Base-by-base conservation (phyloP, 2,329 filamentous ascomycete species). In the Tolypocladium inflatum region DNA sequence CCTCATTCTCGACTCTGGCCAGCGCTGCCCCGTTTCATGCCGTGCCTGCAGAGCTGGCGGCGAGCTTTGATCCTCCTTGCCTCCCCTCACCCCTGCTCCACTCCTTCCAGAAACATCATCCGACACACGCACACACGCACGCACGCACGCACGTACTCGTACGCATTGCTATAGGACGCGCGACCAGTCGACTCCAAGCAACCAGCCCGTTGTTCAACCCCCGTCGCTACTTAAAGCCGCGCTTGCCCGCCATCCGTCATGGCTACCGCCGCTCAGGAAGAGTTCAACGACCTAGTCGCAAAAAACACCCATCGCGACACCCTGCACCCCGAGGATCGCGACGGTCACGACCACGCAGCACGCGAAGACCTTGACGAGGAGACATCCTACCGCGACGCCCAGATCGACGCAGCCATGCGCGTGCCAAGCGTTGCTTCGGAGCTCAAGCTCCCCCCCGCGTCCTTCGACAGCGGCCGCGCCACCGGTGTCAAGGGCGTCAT, bases 401-500 rank as follows among this genome's bases (percentile, higher is more conserved):
- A 82, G 67, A 82, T 87, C 70, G 80, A 87, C 70, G 80, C 80
- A 64, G 81, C 80, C 66, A 87, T 88, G 83, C 79, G 86, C 66
- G 85, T 85, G 71, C 81, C 85, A 56, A 77, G 80, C 59, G 74
- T 65, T 61, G 79, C 70, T 72, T 65, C 69, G 59, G 78, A 77
- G 58, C 72, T 89, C 66, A 81, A 80, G 67, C 82, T 89, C 60
- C 84, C 84, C 17, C 84, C 83, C 11, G 76, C 77, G 15, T 80
- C 78, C 58, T 87, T 87, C 67, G 83, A 89, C 70, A 83, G 77
- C 56, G 86, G 87, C 59, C 82, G 84, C 63, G 86, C 89, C 64
- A 93, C 89, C 3, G 90, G 90, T 53, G 89, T 91, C 64, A 93
- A 93, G 77, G 90, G 90, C 62, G 90, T 94, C 71, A 93, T 94